Base-by-base conservation (phyloP, 2,329 filamentous ascomycete species). In the Arachnomyces sp. region DNA sequence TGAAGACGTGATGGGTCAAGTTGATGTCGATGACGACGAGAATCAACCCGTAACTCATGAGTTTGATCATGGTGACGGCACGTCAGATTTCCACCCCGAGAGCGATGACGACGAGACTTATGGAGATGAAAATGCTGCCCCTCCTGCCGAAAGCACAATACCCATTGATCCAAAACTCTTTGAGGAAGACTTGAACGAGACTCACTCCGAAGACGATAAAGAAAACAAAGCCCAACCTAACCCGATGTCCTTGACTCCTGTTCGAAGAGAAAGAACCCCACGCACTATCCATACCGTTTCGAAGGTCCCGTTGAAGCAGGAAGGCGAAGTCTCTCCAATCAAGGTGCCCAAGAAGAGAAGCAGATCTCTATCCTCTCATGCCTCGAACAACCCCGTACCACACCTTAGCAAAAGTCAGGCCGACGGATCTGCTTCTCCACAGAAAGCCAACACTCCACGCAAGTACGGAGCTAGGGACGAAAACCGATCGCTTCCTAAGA, bases 261-360 rank as follows among this genome's bases (percentile, higher is more conserved):
- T 72, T 36, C 72, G 76, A 34, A 53, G 54, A 12, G 61, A 65
- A 0, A 52, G 69, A n/a, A 64, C 60, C n/a, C 69, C 71, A 40
- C 68, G 69, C 32, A 66, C 72, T n/a, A 76, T 82, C 46, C 77
- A 84, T 58, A 89, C 85, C 0, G 79, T 85, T 0, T 84, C 82
- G 17, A 89, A 88, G 62, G 78, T 89, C 3, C 84, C 84, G 1
- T 64, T 89, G 31, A 86, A 86, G 59, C 69, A 78, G 3, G 79
- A 80, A 16, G 82, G 67, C 11, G 62, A 70, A 4, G 57, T 68
- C 2, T 71, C 69, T 7, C 68, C 71, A 35, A 44, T 69, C 49
- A 66, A 66, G 45, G 46, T 67, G 40, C 54, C 67, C 41, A 59
- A 68, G 44, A 63, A 74, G 56, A 52, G 71, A 50, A 60, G 68